Evolutionary conservation across 176 grass and related monocot species (phyloP).

Genomic region (Carex scoparia): DNA sequence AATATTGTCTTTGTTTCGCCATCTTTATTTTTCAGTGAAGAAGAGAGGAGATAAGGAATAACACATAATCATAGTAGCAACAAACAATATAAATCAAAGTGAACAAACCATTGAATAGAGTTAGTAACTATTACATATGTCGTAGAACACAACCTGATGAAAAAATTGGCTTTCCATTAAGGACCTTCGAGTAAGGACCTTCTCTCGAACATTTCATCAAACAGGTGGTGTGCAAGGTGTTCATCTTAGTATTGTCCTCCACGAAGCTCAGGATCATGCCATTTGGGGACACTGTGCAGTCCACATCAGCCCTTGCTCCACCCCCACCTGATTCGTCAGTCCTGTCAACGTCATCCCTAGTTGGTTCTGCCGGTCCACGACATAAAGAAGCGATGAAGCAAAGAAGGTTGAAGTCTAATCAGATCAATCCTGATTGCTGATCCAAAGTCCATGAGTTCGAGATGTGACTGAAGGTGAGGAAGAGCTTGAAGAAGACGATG

Average conservation of each 20-base stretch:
- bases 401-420: constrained; percentile 36
- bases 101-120: no score
- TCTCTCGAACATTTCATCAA: no score
- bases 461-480: constrained; percentile 42
- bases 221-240: not conserved
- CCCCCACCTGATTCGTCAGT: constrained; percentile 26
- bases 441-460: not conserved
- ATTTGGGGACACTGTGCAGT: constrained; percentile 59
- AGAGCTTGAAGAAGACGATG: constrained; percentile 77
- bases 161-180: no score
- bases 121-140: no score
- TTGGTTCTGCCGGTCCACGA: constrained; percentile 28
- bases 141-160: no score
- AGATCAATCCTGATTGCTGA: constrained; percentile 24
- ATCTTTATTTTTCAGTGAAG: no score
- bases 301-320: constrained; percentile 15
- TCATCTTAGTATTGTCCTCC: constrained; percentile 49
- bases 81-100: no score
- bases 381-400: constrained; percentile 51
- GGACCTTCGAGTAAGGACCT: no score
- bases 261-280: constrained; percentile 81
- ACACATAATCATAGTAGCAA: no score
- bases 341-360: constrained; percentile 25
- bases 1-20: no score
- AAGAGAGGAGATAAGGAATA: no score